Conservation (phyloP, 2,329 filamentous ascomycete genomes). For the Aspergillus sp. region DNA sequence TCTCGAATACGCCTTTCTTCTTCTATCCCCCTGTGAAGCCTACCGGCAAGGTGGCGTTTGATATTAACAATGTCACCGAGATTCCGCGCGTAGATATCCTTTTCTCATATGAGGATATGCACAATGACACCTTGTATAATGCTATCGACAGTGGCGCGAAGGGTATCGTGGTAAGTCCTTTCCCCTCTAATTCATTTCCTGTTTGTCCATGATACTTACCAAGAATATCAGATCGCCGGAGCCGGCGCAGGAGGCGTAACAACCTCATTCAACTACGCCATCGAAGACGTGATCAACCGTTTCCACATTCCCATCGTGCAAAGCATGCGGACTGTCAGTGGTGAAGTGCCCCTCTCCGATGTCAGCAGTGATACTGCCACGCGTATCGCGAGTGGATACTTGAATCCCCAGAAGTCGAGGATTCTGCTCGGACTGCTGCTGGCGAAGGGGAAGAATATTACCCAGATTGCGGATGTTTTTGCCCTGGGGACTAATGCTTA, state of each 20-base stretch:
- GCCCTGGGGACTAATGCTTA: not conserved
- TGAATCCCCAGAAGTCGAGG: conserved; percentile 7
- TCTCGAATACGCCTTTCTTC: conserved; percentile 56
- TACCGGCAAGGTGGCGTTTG: conserved; percentile 32
- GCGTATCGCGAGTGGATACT: conserved; percentile 16
- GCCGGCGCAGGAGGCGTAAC: conserved; percentile 18
- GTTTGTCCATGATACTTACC: not conserved
- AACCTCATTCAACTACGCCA: conserved; percentile 9
- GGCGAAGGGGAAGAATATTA: conserved; percentile 6
- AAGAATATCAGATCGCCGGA: conserved; percentile 12
- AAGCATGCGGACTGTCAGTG: conserved; percentile 19
- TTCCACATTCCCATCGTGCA: conserved; percentile 15
- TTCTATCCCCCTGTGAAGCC: conserved; percentile 53
- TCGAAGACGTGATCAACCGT: conserved; percentile 10
- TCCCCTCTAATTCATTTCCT: no score
- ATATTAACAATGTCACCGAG: conserved; percentile 10
- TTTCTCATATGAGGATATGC: conserved; percentile 23
- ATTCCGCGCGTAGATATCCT: conserved; percentile 22
- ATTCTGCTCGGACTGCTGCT: conserved; percentile 8
- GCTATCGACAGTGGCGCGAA: conserved; percentile 18
- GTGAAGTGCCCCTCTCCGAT: conserved; percentile 17
- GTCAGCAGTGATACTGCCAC: conserved; percentile 7
- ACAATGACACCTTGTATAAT: conserved; percentile 15
- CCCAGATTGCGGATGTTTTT: conserved; percentile 7
- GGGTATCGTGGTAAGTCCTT: conserved; percentile 18